Percentiles rank a stretch among this genome's conserved stretches.
Conservation (phyloP, 129 eudicot species). For the Daucus carota region DH1_v3.0 NC_030389.2:44121001-44121500, state of each 20-base stretch:
- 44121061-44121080: too few relatives aligned
- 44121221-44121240: slow-evolving; percentile 87
- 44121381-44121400: slow-evolving; percentile 50
- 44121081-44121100: too few relatives aligned
- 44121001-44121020: too few relatives aligned
- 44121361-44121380: slow-evolving; percentile 17
- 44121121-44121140: slow-evolving; percentile 16
- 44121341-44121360: slow-evolving; percentile 5
- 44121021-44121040: too few relatives aligned
- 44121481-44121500: slow-evolving; percentile 63
- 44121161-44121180: slow-evolving; percentile 48
- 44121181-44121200: slow-evolving; percentile 59
- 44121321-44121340: slow-evolving; percentile 1
- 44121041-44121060: too few relatives aligned
- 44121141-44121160: slow-evolving; percentile 34
- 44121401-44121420: slow-evolving; percentile 53
- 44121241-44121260: slow-evolving; percentile 83
- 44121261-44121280: slow-evolving; percentile 41
- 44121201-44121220: slow-evolving; percentile 93
- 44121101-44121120: too few relatives aligned
- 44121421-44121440: slow-evolving; percentile 79
- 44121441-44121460: slow-evolving; percentile 90
- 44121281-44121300: slow-evolving; percentile 28
- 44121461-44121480: slow-evolving; percentile 87
- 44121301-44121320: slow-evolving; percentile 18